A percentile compares a stretch with the other conserved stretches of the same genome.
These are phyloP conservation scores for Phaeosphaeria sp. DNA, from an alignment of 2,329 filamentous ascomycete genomes.

Conservation along the genomic window DNA sequence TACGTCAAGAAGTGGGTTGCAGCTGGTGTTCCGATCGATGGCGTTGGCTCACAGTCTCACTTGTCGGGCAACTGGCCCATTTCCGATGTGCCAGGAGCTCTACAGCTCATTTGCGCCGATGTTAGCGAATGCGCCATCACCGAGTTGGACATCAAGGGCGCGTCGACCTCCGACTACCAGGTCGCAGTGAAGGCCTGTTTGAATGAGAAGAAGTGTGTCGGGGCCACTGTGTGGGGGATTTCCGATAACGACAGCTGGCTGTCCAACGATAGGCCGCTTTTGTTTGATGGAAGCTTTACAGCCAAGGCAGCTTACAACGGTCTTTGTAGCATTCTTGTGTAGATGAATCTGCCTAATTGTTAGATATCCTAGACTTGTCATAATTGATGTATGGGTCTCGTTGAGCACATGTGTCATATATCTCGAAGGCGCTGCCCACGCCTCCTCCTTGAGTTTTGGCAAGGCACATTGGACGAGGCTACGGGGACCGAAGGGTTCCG, in stretches of 20 bases:
- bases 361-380: neutral
- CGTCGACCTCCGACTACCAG: conserved; percentile 64
- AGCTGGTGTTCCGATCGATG: conserved; percentile 69
- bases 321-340: conserved; percentile 23
- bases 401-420: too few relatives aligned
- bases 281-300: conserved; percentile 52
- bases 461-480: too few relatives aligned
- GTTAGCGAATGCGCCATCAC: conserved; percentile 69
- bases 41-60: conserved; percentile 68
- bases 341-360: neutral
- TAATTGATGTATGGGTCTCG: too few relatives aligned
- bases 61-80: conserved; percentile 50
- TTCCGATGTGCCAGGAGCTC: neutral
- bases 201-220: conserved; percentile 65
- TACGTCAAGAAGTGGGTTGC: conserved; percentile 70
- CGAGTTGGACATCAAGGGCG: conserved; percentile 71
- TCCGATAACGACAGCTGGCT: conserved; percentile 55
- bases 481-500: neutral
- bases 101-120: conserved; percentile 57
- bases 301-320: conserved; percentile 52
- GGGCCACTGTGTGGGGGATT: conserved; percentile 69
- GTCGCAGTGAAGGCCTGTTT: conserved; percentile 63
- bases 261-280: conserved; percentile 42
- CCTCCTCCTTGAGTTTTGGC: too few relatives aligned
- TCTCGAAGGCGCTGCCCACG: too few relatives aligned